phyloP scores from a whole-genome alignment of 75 land plant genomes.

The Selaginella moellendorffii region DNA sequence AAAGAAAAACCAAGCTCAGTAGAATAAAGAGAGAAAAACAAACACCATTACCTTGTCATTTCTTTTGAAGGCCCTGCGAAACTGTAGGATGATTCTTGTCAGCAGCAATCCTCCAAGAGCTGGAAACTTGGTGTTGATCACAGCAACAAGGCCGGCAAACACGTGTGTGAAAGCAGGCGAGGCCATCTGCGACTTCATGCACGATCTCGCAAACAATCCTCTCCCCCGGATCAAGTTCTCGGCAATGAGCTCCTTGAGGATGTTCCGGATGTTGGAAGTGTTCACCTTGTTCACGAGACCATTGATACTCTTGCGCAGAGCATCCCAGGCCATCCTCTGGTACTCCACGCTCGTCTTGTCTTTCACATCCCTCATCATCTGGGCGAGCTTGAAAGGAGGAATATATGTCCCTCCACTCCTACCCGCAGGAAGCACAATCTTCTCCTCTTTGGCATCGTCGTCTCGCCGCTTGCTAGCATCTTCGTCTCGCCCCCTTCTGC shows the following conservation, averaged over 20 bases:
- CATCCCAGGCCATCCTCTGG: neutral
- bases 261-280: neutral
- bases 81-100: neutral
- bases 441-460: neutral
- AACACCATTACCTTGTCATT: neutral
- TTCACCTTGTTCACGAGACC: neutral
- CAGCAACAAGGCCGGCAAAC: neutral
- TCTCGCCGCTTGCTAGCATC: neutral
- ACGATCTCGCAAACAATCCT: neutral
- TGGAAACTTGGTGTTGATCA: neutral
- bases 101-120: neutral
- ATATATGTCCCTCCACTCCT: conserved; percentile 70
- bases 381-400: conserved; percentile 40
- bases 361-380: neutral
- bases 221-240: neutral
- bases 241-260: neutral
- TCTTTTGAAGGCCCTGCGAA: neutral
- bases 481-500: neutral
- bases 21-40: too few relatives aligned
- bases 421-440: conserved; percentile 11
- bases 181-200: neutral
- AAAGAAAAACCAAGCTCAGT: too few relatives aligned
- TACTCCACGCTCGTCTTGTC: neutral
- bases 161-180: neutral
- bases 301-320: neutral